Evolutionary conservation across 2,329 filamentous ascomycete genomes (phyloP), one percentile per base, ranked within the genome.

Genomic region (Verticillium longisporum): DNA sequence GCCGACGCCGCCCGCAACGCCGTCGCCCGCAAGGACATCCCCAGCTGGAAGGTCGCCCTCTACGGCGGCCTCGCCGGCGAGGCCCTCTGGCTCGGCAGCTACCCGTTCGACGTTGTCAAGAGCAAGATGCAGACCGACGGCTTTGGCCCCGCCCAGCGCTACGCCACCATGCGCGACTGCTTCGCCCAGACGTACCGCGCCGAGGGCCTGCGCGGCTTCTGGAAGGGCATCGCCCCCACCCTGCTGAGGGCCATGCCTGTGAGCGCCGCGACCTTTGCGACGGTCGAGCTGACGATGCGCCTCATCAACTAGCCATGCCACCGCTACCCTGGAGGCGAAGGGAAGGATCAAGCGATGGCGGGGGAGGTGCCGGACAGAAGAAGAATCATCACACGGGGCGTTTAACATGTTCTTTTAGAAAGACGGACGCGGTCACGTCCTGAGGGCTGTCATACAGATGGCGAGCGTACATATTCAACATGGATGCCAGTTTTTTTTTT

Each of bases 121-220:
- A 97, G 92, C 78, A 98, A 97, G 85, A 97, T 98, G 94, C 95
- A 99, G 84, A 97, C 89, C 62, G 95, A 99, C 77, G 93, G 91
- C 0, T 95, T 97, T 72, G 92, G 91, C 4, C 64, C 74, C 57
- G 78, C 83, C 65, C 87, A 88, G 79, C 83, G 83, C 72, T 99
- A 90, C 77, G 85, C 79, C 73, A 88, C 80, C 61, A 97, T 97
- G 94, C 84, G 88, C 58, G 90, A 96, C 76, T 96, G 91, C 78
- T 96, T 98, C 75, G 83, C 81, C 62, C 87, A 96, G 81, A 96
- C 89, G 1, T 96, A 84, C 80, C 83, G 83, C 63, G 80, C 77
- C 6, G 92, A 96, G 76, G 95, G 95, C 1, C 70, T 87, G 68
- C 78, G 85, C 53, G 95, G 93, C 1, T 98, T 99, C 80, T 98